Evolutionary conservation across 805 yeast species (phyloP), one percentile per base, ranked within the genome.

Genomic region (Komagataella mondaviorum): DNA sequence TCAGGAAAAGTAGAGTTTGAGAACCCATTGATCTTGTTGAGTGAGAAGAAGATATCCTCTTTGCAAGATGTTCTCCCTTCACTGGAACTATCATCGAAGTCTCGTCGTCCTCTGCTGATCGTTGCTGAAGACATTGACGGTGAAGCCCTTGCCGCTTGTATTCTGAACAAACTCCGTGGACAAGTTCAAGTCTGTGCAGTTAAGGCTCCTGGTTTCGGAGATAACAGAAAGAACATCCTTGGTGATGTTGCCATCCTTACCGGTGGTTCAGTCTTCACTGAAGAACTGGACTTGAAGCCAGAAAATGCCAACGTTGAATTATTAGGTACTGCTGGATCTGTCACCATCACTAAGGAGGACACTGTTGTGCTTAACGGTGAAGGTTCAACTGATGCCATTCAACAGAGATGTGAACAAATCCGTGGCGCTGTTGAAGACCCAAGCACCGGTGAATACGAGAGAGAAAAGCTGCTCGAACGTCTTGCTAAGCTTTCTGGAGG

Each of bases 201-300:
- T 59, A 91, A 90, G 78, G 96, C 98, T 39, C 99, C 99, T 62
- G 99, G 99, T 51, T 93, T 91, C 64, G 99, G 98, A 70, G 99
- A 93, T 76, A 90, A 93, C 83, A 85, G 97, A 75, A 87, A 88
- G 79, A 89, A 89, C 77, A 89, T 87, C 58, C 75, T 93, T 56
- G 96, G 96, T 59, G 99, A 93, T 70, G 82, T 93, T 69, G 96
- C 96, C 63, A 84, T 88, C 62, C 77, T 90, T 56, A 84, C 97
- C 47, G 97, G 97, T 55, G 96, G 96, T 71, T 87, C 96, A 49
- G 83, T 78, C 39, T 78, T 78, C 73, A 88, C 96, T 58, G 96
- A 90, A 71, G 98, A 93, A 70, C 78, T 89, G 60, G 97, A 89
- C 67, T 78, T 90, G 70, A 87, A 91, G 76, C 96, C 96, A 60